phyloP scores from a whole-genome alignment of 352 stramenopile genomes.

The Globisporangium cylindrosporum region DNA sequence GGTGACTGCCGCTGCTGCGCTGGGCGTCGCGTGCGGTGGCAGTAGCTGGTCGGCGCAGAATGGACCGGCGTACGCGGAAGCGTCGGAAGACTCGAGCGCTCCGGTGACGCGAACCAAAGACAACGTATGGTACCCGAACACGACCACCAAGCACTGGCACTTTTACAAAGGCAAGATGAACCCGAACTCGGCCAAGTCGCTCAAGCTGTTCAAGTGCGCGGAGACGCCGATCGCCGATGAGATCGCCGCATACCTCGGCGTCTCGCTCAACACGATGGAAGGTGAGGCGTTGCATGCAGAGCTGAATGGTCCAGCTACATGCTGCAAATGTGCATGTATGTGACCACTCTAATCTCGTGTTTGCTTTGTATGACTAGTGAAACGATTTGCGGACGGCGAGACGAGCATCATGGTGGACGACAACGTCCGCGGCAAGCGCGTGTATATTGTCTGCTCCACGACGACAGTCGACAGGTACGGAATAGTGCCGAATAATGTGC shows the following conservation, averaged over 20 bases:
- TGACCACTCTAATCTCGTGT: background rate
- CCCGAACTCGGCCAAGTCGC: slow-evolving; percentile 70
- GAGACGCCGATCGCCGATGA: slow-evolving; percentile 86
- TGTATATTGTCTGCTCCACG: slow-evolving; percentile 87
- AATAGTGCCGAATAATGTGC: background rate
- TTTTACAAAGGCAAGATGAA: slow-evolving; percentile 89
- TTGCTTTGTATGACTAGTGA: background rate
- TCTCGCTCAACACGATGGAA: slow-evolving; percentile 77
- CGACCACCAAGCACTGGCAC: slow-evolving; percentile 86
- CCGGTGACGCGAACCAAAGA: slow-evolving; percentile 24
- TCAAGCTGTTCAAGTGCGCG: slow-evolving; percentile 89
- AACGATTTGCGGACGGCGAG: slow-evolving; percentile 73
- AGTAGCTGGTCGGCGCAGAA: slow-evolving; percentile 19
- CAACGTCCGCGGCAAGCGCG: slow-evolving; percentile 73
- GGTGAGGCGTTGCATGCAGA: slow-evolving; percentile 17
- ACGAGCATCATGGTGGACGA: slow-evolving; percentile 76
- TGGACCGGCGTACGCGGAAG: slow-evolving; percentile 11
- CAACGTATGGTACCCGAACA: slow-evolving; percentile 69
- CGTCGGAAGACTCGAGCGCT: slow-evolving; percentile 9
- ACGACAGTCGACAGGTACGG: slow-evolving; percentile 80
- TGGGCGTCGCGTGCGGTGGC: slow-evolving; percentile 34
- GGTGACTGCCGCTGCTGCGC: slow-evolving; percentile 31
- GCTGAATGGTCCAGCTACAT: background rate
- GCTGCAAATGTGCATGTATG: background rate
- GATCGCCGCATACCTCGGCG: slow-evolving; percentile 77